Percentiles rank a stretch among this genome's conserved stretches.
Evolutionary conservation across 2,329 filamentous ascomycete species (phyloP).

Genomic region (Kalmusia sp.): DNA sequence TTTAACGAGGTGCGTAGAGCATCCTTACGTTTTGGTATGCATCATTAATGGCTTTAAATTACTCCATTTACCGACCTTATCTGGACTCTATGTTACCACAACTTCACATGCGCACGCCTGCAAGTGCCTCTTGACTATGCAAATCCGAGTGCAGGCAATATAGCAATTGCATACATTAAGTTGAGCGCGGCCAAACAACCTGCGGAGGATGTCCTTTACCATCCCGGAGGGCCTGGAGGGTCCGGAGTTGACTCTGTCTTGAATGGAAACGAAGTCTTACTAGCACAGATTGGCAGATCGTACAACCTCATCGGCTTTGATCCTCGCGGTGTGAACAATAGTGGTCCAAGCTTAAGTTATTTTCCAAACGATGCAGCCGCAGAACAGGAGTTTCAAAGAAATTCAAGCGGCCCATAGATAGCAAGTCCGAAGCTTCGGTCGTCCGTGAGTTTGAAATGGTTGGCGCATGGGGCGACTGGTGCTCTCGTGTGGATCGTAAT

Average conservation of each 20-base stretch:
- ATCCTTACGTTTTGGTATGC: not conserved
- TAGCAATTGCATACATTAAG: constrained; percentile 52
- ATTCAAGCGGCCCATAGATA: not conserved
- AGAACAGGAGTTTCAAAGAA: not conserved
- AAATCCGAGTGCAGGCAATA: constrained; percentile 17
- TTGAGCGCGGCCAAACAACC: constrained; percentile 36
- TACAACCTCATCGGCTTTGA: constrained; percentile 52
- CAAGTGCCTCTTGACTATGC: constrained; percentile 53
- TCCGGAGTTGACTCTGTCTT: constrained; percentile 43
- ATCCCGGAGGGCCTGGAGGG: constrained; percentile 55
- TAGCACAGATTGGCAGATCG: constrained; percentile 22
- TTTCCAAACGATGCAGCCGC: constrained; percentile 29
- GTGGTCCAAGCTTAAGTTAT: constrained; percentile 38
- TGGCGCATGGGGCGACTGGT: constrained; percentile 28
- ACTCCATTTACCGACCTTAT: not conserved
- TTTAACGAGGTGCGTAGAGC: not conserved
- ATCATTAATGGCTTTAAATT: not conserved
- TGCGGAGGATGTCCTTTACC: constrained; percentile 43
- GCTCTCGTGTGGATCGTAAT: constrained; percentile 18
- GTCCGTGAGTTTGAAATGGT: not conserved
- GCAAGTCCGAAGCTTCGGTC: constrained; percentile 6
- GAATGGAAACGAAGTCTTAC: not conserved
- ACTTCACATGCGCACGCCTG: constrained; percentile 49
- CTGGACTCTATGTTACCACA: constrained; percentile 1
- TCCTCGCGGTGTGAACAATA: constrained; percentile 49